Evolutionary conservation across 345 rosid genomes (phyloP).

Genomic region (Salix arbutifolia): DNA sequence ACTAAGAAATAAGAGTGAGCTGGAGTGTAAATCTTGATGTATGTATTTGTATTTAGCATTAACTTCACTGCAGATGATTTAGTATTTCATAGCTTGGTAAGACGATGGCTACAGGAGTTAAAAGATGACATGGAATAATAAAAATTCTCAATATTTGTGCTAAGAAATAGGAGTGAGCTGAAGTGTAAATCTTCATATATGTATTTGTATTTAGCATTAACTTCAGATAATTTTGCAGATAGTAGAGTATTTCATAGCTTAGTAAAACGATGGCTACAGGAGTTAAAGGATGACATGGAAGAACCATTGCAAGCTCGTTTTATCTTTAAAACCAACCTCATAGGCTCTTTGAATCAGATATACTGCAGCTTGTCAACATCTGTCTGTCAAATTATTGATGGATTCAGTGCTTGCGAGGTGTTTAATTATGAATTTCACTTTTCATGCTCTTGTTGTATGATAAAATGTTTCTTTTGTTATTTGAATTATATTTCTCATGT

Average conservation of each 20-base stretch:
- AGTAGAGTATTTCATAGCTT: conserved; percentile 54
- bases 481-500: not conserved
- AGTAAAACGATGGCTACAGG: conserved; percentile 71
- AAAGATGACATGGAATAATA: conserved; percentile 54
- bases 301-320: conserved; percentile 61
- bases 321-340: conserved; percentile 48
- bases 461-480: not conserved
- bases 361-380: conserved; percentile 57
- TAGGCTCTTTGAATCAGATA: conserved; percentile 59
- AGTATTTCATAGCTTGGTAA: conserved; percentile 60
- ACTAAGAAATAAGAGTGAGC: not conserved
- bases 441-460: not conserved
- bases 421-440: conserved; percentile 4
- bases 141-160: not conserved
- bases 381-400: conserved; percentile 50
- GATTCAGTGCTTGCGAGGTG: conserved; percentile 61
- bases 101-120: conserved; percentile 69
- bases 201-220: not conserved
- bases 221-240: conserved; percentile 41
- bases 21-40: not conserved
- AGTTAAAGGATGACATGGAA: conserved; percentile 66
- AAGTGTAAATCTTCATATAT: not conserved
- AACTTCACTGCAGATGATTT: conserved; percentile 44
- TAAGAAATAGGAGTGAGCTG: not conserved
- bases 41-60: not conserved